Base-by-base conservation (phyloP, 495 filamentous ascomycete genomes). In the Podospora fimiseda region DNA sequence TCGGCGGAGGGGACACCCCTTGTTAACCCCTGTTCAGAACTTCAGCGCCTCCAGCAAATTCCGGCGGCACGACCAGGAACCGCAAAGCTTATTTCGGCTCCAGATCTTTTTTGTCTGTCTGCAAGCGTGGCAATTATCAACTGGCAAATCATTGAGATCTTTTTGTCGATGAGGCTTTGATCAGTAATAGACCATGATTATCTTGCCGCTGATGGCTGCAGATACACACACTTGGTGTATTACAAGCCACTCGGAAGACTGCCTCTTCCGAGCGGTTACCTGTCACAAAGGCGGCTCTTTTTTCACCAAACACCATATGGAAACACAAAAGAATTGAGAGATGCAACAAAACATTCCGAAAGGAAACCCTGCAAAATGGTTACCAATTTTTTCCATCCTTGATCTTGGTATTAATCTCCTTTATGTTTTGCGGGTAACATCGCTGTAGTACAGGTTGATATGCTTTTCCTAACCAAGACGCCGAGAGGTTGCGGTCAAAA, bases 1-100 rank as follows among this genome's bases (percentile, higher is more conserved):
- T 38, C 52, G 24, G 39, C 8, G 8, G 42, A n/a, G n/a, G 44
- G 44, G 3, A n/a, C 20, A 11, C 44, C 27, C 55, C 36, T 42
- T 30, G 14, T 33, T 41, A 44, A 13, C 27, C 46, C 48, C 53
- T 54, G 43, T 30, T 0, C 38, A 52, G 50, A 40, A 44, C 42
- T 9, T 36, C 15, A n/a, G 22, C n/a, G 41, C 9, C 36, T 30
- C 45, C 20, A 15, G 45, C 36, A 45, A 27, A 11, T 50, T 41
- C 52, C 52, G 36, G 50, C 46, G 50, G 50, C 44, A 40, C 52
- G 18, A 33, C 43, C 50, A 54, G 46, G 33, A 52, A 30, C 48
- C 39, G 33, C 50, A 53, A 60, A 60, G 57, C 58, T 65, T 61
- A 61, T 56, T 66, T 67, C 65, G 62, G 65, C 62, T 65, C 52